phyloP scores from a whole-genome alignment of 805 yeast genomes.

The Sporopachydermia quercuum region DNA sequence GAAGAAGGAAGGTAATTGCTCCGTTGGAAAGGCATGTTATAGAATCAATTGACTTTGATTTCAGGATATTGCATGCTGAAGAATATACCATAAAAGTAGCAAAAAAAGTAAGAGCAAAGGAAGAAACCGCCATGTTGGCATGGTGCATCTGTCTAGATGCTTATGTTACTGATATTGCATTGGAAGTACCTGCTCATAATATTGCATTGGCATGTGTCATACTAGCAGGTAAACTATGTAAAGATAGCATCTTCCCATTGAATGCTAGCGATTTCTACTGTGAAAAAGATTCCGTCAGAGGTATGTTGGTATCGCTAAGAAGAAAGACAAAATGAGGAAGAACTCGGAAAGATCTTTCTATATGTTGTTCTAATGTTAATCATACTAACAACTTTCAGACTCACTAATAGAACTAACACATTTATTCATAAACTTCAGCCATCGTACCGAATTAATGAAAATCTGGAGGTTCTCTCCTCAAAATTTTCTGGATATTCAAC shows the following conservation, averaged over 20 bases:
- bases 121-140: conserved; percentile 35
- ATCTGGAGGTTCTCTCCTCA: not conserved
- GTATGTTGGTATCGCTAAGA: conserved; percentile 3
- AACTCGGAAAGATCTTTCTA: too few relatives aligned
- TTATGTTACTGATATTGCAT: conserved; percentile 49
- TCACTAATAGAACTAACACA: not conserved
- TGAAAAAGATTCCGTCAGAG: conserved; percentile 7
- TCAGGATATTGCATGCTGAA: conserved; percentile 54
- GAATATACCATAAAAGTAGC: conserved; percentile 47
- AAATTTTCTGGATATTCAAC: not conserved
- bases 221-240: conserved; percentile 37
- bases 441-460: conserved; percentile 1
- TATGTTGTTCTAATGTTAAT: too few relatives aligned
- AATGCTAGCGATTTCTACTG: conserved; percentile 6
- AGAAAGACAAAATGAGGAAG: not conserved
- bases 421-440: not conserved
- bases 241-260: conserved; percentile 16
- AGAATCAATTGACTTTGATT: conserved; percentile 71
- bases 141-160: conserved; percentile 74
- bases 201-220: conserved; percentile 56
- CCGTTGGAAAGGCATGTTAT: conserved; percentile 52
- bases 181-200: conserved; percentile 62
- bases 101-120: conserved; percentile 28
- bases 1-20: conserved; percentile 38
- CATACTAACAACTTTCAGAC: not conserved